Percentiles rank a stretch among this genome's conserved stretches.
phyloP scores from a whole-genome alignment of 768 basidiomycete species.

The Coprinellus aureogranulatus region DNA sequence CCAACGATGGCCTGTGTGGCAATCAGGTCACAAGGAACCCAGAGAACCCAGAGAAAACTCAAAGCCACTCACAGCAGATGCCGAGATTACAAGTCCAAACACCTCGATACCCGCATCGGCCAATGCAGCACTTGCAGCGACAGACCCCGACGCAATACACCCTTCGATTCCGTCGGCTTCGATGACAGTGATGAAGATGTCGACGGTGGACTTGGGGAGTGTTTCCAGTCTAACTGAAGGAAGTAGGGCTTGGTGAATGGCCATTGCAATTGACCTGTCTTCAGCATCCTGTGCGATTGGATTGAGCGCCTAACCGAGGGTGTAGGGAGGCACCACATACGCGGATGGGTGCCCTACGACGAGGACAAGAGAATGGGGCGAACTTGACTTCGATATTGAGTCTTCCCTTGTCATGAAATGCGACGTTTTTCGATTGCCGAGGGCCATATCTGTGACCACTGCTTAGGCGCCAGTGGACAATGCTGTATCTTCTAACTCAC shows the following conservation, averaged over 20 bases:
- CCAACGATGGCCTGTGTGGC: slow-evolving; percentile 54
- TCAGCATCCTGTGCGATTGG: slow-evolving; percentile 76
- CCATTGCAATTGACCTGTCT: slow-evolving; percentile 78
- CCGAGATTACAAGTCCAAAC: slow-evolving; percentile 82
- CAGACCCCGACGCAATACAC: slow-evolving; percentile 79
- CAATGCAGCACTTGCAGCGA: slow-evolving; percentile 87
- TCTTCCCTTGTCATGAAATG: slow-evolving; percentile 84
- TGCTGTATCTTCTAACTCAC: slow-evolving; percentile 47
- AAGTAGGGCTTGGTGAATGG: slow-evolving; percentile 81
- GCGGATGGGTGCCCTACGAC: slow-evolving; percentile 78
- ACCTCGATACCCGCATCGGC: slow-evolving; percentile 93
- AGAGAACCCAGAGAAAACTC: neutral
- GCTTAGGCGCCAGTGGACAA: slow-evolving; percentile 10
- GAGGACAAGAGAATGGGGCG: slow-evolving; percentile 84
- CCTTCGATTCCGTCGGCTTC: slow-evolving; percentile 92
- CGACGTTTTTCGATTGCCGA: slow-evolving; percentile 73
- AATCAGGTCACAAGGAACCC: slow-evolving; percentile 1
- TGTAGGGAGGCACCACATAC: slow-evolving; percentile 44
- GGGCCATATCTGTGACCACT: slow-evolving; percentile 65
- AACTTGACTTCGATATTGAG: slow-evolving; percentile 97
- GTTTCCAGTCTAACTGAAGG: slow-evolving; percentile 84
- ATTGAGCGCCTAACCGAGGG: slow-evolving; percentile 15
- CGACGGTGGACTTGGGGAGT: slow-evolving; percentile 92
- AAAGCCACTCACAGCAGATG: slow-evolving; percentile 60
- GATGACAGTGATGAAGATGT: slow-evolving; percentile 85